Evolutionary conservation across 148 eudicot genomes (phyloP).

Genomic region (Fagopyrum esculentum): DNA sequence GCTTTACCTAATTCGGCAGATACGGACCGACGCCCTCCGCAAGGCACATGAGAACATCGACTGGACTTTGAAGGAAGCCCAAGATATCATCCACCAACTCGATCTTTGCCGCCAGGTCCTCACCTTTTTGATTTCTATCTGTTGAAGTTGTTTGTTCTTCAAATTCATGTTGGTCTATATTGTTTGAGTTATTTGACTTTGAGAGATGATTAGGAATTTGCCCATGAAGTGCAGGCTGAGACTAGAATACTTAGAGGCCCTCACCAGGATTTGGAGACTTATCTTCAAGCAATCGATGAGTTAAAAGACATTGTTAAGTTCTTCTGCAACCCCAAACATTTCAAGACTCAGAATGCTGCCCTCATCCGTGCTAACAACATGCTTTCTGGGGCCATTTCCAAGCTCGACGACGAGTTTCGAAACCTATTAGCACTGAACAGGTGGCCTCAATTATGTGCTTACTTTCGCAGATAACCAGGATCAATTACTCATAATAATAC

Average conservation of each 20-base stretch:
- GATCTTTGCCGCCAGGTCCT: slow-evolving; percentile 70
- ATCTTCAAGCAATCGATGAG: slow-evolving; percentile 78
- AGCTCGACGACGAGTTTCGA: slow-evolving; percentile 77
- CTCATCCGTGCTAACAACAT: slow-evolving; percentile 49
- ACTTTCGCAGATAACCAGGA: background rate
- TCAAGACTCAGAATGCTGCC: slow-evolving; percentile 47
- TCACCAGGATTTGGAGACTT: slow-evolving; percentile 89
- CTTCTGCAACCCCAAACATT: slow-evolving; percentile 50
- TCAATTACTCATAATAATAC: background rate
- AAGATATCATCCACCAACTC: slow-evolving; percentile 50
- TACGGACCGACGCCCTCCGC: slow-evolving; percentile 74
- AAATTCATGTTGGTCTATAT: background rate
- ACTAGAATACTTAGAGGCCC: slow-evolving; percentile 82
- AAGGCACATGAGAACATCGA: slow-evolving; percentile 90
- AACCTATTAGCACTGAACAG: slow-evolving; percentile 60
- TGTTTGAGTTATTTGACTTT: background rate
- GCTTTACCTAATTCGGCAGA: slow-evolving; percentile 24
- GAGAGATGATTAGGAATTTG: background rate
- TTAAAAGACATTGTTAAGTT: slow-evolving; percentile 42
- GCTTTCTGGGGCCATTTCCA: slow-evolving; percentile 53
- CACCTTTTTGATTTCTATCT: background rate
- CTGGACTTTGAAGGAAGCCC: slow-evolving; percentile 69
- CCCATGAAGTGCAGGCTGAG: slow-evolving; percentile 49
- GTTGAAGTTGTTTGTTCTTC: background rate
- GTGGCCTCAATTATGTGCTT: slow-evolving; percentile 21